Evolutionary conservation across 2,329 filamentous ascomycete species (phyloP), one percentile per base, ranked within the genome.

Genomic region (Malbranchea zuffiana): DNA sequence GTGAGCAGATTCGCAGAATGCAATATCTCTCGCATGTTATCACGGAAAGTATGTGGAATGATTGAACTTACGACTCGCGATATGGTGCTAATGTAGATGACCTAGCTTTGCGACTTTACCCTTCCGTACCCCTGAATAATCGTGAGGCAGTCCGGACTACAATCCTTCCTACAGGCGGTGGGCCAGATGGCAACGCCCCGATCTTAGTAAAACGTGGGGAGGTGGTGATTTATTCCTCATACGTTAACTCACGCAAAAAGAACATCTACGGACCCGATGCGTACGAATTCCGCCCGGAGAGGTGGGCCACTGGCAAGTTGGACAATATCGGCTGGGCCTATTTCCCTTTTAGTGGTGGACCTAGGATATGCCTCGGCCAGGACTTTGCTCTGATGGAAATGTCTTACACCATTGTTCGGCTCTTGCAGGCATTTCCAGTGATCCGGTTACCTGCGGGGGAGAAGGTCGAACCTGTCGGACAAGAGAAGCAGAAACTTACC

Each of bases 221-320:
- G 2, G 58, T 70, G 4, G 65, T 90, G 42, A 66, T 62, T 30
- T 90, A 85, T 64, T 77, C 69, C 30, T 68, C 78, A 0, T 70
- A 84, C 37, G 60, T 74, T 5, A 82, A 87, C 78, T 82, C 88
- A 52, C 76, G 82, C 1, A 72, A 80, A 11, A 57, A 55, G 28
- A 66, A 71, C 48, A 59, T 80, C 5, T 80, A 78, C 50, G 75
- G 75, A 6, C 54, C 66, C 1, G 39, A 41, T 32, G 39, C 39
- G 11, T 13, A 41, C 12, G 28, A 32, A 12, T 41, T 37, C 23
- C 20, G 19, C 5, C 81, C 81, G 1, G 79, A 83, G 31, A 66
- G 80, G 38, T 86, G 80, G 80, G 45, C 51, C 12, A 63, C 62
- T 13, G 69, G 67, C 66, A 59, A 60, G 29, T 61, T 66, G 11